Base-by-base conservation (phyloP, 768 basidiomycete genomes). In the Suillus clintonianus region DNA sequence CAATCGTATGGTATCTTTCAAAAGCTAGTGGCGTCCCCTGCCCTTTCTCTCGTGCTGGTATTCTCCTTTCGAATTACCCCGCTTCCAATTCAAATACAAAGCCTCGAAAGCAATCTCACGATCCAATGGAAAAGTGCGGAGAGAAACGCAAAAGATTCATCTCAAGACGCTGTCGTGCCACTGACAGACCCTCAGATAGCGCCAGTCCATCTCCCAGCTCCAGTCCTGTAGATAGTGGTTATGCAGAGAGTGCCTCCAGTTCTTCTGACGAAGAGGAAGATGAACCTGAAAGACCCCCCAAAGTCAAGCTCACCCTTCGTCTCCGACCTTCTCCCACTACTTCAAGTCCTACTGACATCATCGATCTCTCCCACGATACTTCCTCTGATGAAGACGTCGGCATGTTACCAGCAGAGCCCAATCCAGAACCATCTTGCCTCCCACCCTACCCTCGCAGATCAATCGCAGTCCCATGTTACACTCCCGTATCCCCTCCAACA, bases 1-100 rank as follows among this genome's bases (percentile, higher is more conserved):
- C 91, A 50, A 85, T 86, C 70, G 90, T 93, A 17, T 93, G 90
- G 90, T 93, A 92, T 74, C 81, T 93, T 63, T 87, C 86, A 72
- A 84, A 86, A 67, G 89, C 89, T 19, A 86, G 90, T 10, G 91
- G 91, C 57, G 83, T 87, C 7, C 86, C 88, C 0, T 92, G 91
- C 75, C 91, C 91, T 5, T 93, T 93, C 72, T 78, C 88, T 6
- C 81, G 86, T 63, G 88, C 84, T 1, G 89, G 90, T n/a, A 89
- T 93, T 57, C 81, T 86, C 42, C 82, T 91, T 4, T 89, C 84
- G 72, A 86, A 91, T 51, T 90, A 90, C 72, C 13, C 53, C 24
- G 61, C 74, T 59, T 77, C 76, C 72, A 79, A 79, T 0, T 72
- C 78, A 69, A 83, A 86, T 41, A 71, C 77, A 84, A 60, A 84